Conservation (phyloP, 371 early-diverging fungal species). For the Dichotomocladium elegans region DNA sequence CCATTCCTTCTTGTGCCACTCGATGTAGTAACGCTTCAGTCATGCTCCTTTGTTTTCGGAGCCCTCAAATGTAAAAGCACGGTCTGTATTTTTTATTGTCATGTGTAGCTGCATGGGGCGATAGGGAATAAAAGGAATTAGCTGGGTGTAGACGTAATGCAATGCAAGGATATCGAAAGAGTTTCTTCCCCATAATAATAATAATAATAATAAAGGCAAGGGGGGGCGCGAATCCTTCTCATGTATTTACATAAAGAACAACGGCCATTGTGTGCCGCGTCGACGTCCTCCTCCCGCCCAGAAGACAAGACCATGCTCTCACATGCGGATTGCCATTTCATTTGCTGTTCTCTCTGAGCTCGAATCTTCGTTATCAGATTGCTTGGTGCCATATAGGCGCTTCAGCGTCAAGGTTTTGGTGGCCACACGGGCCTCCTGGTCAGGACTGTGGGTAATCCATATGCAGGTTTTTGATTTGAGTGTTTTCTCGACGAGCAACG, state of each 20-base stretch:
- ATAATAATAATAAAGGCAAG: conserved; percentile 1
- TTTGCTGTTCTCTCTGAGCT: conserved; percentile 15
- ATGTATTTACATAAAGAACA: too few relatives aligned
- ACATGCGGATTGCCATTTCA: conserved; percentile 12
- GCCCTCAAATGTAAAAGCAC: too few relatives aligned
- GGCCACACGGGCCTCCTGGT: conserved; percentile 70
- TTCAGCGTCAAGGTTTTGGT: conserved; percentile 27
- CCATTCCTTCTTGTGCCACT: too few relatives aligned
- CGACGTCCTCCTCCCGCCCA: too few relatives aligned
- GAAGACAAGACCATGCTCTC: neutral
- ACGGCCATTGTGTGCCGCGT: too few relatives aligned
- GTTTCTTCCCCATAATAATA: neutral
- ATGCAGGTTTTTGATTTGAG: conserved; percentile 60
- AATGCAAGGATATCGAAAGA: conserved; percentile 2
- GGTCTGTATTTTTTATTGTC: neutral
- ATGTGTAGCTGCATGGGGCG: neutral
- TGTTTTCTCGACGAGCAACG: conserved; percentile 69
- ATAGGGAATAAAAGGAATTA: neutral
- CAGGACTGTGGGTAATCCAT: conserved; percentile 80
- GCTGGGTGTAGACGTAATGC: too few relatives aligned
- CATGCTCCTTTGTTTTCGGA: too few relatives aligned
- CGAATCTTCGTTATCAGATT: conserved; percentile 4
- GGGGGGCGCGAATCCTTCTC: too few relatives aligned
- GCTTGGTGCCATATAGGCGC: neutral
- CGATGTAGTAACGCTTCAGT: too few relatives aligned